A percentile compares a stretch with the other conserved stretches of the same genome.
These are phyloP conservation scores for Camellia granthamiana DNA, from an alignment of 148 eudicot genomes.

Conservation along the genomic window DNA sequence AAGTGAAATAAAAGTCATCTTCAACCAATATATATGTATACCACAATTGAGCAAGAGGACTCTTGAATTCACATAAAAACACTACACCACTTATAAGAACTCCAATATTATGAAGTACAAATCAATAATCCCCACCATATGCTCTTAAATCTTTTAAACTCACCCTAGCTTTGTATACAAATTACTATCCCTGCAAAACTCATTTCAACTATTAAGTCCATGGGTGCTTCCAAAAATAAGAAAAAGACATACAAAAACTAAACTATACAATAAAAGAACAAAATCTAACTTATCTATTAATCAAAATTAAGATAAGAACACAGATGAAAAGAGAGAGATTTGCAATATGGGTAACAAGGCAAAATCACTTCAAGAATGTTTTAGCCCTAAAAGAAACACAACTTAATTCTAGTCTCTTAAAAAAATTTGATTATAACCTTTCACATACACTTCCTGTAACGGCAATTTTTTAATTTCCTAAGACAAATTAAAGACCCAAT, in stretches of 20 bases:
- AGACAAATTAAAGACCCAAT: not conserved
- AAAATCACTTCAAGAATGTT: not conserved
- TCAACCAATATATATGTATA: too few relatives aligned
- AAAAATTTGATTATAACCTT: not conserved
- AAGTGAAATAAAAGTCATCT: too few relatives aligned
- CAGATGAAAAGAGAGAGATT: not conserved
- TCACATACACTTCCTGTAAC: not conserved
- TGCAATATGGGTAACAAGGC: not conserved
- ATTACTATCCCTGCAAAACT: not conserved
- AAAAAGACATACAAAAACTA: not conserved
- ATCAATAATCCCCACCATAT: too few relatives aligned
- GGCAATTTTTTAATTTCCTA: not conserved
- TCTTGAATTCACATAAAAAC: too few relatives aligned
- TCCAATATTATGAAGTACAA: too few relatives aligned
- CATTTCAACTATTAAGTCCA: not conserved
- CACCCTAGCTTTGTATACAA: not conserved
- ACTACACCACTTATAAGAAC: too few relatives aligned
- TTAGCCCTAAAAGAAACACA: not conserved
- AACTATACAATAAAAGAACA: not conserved
- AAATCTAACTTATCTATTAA: not conserved
- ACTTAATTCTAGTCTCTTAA: not conserved
- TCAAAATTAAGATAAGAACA: not conserved
- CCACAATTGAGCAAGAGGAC: too few relatives aligned
- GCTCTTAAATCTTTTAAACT: not conserved
- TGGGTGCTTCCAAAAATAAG: not conserved